Conservation (phyloP, 148 eudicot species). For the Simmondsia chinensis region DNA sequence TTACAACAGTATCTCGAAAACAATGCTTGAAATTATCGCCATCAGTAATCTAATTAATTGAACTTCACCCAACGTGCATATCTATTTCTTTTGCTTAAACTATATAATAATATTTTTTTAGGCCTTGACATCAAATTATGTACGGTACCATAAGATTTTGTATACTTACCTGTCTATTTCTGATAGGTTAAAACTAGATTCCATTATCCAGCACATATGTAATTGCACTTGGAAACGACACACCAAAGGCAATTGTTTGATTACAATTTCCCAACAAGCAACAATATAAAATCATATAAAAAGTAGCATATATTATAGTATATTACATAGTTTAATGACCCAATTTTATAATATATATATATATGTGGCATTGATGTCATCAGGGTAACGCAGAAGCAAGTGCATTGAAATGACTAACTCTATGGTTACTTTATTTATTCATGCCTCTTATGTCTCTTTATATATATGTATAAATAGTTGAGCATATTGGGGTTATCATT, state of each 20-base stretch:
- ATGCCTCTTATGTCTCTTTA: neutral
- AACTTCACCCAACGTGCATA: too few relatives aligned
- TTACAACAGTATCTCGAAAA: too few relatives aligned
- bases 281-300: too few relatives aligned
- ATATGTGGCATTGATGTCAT: slow-evolving; percentile 20
- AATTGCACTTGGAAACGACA: slow-evolving; percentile 8
- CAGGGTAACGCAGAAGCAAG: slow-evolving; percentile 12
- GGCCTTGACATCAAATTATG: slow-evolving; percentile 7
- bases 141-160: slow-evolving; percentile 8
- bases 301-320: too few relatives aligned
- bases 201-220: neutral
- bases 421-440: neutral
- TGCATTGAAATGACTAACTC: slow-evolving; percentile 11
- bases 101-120: too few relatives aligned
- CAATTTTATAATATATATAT: too few relatives aligned
- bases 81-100: too few relatives aligned
- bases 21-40: too few relatives aligned
- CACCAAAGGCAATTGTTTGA: neutral
- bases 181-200: slow-evolving; percentile 10
- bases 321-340: too few relatives aligned
- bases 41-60: too few relatives aligned
- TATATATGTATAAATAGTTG: slow-evolving; percentile 10
- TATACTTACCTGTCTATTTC: slow-evolving; percentile 17
- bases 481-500: neutral
- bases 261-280: slow-evolving; percentile 1